Base-by-base conservation (phyloP, 805 yeast species). In the Torulaspora gathmanii region DNA sequence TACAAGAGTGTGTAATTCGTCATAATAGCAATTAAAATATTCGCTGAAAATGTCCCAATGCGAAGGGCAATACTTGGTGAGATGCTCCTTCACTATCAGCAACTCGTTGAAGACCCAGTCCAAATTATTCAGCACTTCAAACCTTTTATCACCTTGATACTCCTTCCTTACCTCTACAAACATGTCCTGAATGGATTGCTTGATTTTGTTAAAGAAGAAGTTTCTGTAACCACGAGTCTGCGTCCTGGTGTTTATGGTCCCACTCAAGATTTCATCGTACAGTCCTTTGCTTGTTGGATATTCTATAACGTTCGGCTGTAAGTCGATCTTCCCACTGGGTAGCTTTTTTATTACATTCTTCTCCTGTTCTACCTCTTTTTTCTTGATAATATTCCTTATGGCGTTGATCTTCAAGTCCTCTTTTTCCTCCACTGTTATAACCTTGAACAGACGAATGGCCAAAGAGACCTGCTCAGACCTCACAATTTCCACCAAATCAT, bases 71-170 rank as follows among this genome's bases (percentile, higher is more conserved):
- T 82, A 73, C 11, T 70, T 70, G 2, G 71, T 64, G 19, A 87
- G 67, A 25, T 80, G 80, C 17, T 75, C 75, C 45, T 78, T 75
- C 4, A 85, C 87, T 45, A 83, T 75, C 25, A 74, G 65, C 44
- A 93, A 67, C 56, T 91, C 97, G 53, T 83, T 82, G 62, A 83
- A 87, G 15, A 89, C 75, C 90, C 96, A 91, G 46, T 80, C 82
- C 44, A 90, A 67, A 53, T 85, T 80, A 31, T 83, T 82, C 46
- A 86, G 71, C 1, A 88, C 79, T 13, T 72, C 73, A 64, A 81
- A 78, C 30, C 73, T 73, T 35, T 60, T 69, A 16, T 67, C 71
- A 15, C 63, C 67, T 74, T 77, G 20, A 65, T 68, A 58, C 72
- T 82, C 46, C 74, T 74, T 47, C 74, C 77, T 55, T 71, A 74